Percentiles rank a stretch among this genome's conserved stretches.
phyloP scores from a whole-genome alignment of 306 rosid species.

The Inga leiocalycina region DNA sequence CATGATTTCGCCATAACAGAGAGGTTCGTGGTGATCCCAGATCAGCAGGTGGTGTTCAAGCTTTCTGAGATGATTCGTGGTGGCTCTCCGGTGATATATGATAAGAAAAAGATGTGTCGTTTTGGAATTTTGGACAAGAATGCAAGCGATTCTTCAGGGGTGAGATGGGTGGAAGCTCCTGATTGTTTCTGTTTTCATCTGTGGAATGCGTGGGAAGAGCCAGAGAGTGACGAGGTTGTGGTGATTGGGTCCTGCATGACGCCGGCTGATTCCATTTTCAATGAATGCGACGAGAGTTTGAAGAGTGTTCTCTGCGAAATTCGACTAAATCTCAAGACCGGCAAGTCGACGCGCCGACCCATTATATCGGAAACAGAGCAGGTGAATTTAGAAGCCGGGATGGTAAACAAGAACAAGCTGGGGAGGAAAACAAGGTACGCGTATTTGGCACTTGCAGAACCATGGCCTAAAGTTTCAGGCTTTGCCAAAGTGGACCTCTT shows the following conservation, averaged over 20 bases:
- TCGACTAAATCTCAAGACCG: slow-evolving; percentile 70
- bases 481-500: slow-evolving; percentile 79
- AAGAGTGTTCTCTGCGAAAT: slow-evolving; percentile 76
- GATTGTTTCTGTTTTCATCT: slow-evolving; percentile 94
- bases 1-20: slow-evolving; percentile 92
- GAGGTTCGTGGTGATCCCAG: slow-evolving; percentile 70
- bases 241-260: slow-evolving; percentile 98
- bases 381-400: slow-evolving; percentile 88
- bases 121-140: slow-evolving; percentile 75
- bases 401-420: slow-evolving; percentile 81
- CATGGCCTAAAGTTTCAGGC: slow-evolving; percentile 97
- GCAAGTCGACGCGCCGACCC: slow-evolving; percentile 62
- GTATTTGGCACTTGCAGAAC: slow-evolving; percentile 82
- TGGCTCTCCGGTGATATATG: slow-evolving; percentile 85
- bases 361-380: slow-evolving; percentile 55
- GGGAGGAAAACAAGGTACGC: slow-evolving; percentile 77
- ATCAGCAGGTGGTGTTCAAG: slow-evolving; percentile 91
- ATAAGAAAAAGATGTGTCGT: slow-evolving; percentile 60
- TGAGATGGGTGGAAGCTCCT: slow-evolving; percentile 81
- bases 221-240: slow-evolving; percentile 62
- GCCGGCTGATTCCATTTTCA: slow-evolving; percentile 90
- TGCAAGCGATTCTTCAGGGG: slow-evolving; percentile 46
- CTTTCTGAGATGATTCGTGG: slow-evolving; percentile 75
- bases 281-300: slow-evolving; percentile 79
- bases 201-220: slow-evolving; percentile 96